phyloP scores from a whole-genome alignment of 345 rosid species.

The Aethionema arabicum region DNA sequence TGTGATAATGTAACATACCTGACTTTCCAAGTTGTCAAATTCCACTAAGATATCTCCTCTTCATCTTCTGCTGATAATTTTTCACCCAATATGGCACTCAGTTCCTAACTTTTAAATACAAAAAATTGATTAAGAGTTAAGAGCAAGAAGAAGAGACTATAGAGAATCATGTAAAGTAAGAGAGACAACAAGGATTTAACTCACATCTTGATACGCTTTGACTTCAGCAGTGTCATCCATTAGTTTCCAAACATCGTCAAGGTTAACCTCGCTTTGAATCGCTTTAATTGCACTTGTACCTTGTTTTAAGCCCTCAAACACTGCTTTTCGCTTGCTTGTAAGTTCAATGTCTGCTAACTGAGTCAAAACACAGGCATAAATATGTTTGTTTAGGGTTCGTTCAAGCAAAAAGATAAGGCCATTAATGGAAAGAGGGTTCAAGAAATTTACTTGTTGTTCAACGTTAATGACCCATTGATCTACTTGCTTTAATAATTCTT shows the following conservation, averaged over 20 bases:
- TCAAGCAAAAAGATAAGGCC: neutral
- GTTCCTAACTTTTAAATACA: conserved; percentile 55
- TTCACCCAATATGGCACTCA: conserved; percentile 86
- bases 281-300: conserved; percentile 84
- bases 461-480: conserved; percentile 93
- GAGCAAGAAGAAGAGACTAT: conserved; percentile 8
- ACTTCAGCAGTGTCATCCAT: conserved; percentile 97
- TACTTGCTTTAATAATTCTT: conserved; percentile 86
- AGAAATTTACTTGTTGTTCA: conserved; percentile 78
- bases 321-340: conserved; percentile 92
- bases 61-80: conserved; percentile 90
- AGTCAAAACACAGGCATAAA: conserved; percentile 15
- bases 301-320: conserved; percentile 84
- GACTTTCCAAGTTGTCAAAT: conserved; percentile 75
- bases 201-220: conserved; percentile 93
- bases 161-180: neutral
- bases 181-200: conserved; percentile 25
- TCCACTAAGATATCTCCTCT: conserved; percentile 93
- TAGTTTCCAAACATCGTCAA: conserved; percentile 89
- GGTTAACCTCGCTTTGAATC: conserved; percentile 79
- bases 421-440: neutral
- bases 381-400: no score
- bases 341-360: conserved; percentile 95
- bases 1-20: conserved; percentile 43
- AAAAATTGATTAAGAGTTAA: conserved; percentile 1